Evolutionary conservation across 176 grass and related monocot genomes (phyloP).

Genomic region (Echinochloa phyllopogon): DNA sequence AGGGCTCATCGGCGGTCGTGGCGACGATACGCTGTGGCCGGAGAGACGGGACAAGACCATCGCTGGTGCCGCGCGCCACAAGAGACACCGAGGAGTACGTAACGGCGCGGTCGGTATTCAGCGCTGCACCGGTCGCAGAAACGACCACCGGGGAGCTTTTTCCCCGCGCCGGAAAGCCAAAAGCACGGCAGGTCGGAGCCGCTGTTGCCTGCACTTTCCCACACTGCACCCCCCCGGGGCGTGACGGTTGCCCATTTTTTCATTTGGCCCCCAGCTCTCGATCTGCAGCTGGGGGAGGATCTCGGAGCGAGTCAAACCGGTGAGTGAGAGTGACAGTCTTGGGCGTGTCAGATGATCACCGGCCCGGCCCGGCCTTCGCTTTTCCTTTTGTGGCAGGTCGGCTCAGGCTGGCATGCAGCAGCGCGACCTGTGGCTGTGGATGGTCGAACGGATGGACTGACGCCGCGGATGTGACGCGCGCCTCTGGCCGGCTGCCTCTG

Average conservation of each 20-base stretch:
- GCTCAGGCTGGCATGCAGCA: not conserved
- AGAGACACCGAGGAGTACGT: not conserved
- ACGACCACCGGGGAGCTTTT: not conserved
- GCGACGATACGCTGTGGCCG: not conserved
- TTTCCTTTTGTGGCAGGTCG: slow-evolving; percentile 17
- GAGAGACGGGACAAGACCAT: not conserved
- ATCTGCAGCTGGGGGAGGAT: too few species aligned
- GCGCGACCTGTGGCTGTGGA: not conserved
- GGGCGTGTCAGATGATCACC: not conserved
- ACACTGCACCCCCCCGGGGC: not conserved
- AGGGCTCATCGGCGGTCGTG: too few species aligned
- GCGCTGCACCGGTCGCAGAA: not conserved
- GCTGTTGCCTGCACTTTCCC: slow-evolving; percentile 37
- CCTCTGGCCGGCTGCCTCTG: not conserved
- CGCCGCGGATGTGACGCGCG: not conserved
- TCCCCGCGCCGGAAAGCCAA: not conserved
- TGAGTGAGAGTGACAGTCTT: not conserved
- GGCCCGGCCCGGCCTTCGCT: not conserved
- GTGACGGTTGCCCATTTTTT: not conserved
- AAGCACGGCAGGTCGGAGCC: slow-evolving; percentile 30
- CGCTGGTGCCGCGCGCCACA: not conserved
- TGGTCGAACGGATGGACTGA: not conserved
- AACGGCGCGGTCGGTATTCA: slow-evolving; percentile 13
- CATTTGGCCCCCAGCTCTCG: not conserved
- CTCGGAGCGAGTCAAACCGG: not conserved